Evolutionary conservation across 345 rosid genomes (phyloP).

Genomic region (Eucalyptus cloeziana): DNA sequence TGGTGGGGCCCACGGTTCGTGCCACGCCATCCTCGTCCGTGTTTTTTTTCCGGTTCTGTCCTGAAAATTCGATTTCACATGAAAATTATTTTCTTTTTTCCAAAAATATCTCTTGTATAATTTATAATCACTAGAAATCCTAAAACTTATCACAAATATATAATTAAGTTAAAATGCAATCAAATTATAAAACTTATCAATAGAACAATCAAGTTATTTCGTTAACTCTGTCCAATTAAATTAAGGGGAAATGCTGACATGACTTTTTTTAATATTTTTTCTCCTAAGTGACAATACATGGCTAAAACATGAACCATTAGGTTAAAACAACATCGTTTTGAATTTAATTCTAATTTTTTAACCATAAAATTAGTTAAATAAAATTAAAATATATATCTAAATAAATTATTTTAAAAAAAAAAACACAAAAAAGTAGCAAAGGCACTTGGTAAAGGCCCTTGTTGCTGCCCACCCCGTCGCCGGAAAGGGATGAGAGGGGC

Average conservation of each 20-base stretch:
- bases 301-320: no score
- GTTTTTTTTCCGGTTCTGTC: not conserved
- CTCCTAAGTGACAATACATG: rapidly evolving
- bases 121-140: rapidly evolving
- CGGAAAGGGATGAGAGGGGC: rapidly evolving
- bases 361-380: no score
- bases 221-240: no score
- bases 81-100: no score
- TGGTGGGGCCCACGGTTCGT: not conserved
- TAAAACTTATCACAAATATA: rapidly evolving
- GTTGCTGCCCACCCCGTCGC: rapidly evolving
- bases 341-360: no score
- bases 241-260: rapidly evolving
- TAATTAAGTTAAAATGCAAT: rapidly evolving
- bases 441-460: rapidly evolving
- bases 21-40: not conserved
- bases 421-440: no score
- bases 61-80: not conserved
- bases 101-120: no score
- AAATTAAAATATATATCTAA: no score
- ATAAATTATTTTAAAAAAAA: no score
- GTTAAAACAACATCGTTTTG: rapidly evolving
- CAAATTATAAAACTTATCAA: rapidly evolving
- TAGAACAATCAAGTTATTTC: rapidly evolving
- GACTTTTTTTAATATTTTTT: no score